Evolutionary conservation across 345 rosid genomes (phyloP).

Genomic region (Aurinia saxatilis): DNA sequence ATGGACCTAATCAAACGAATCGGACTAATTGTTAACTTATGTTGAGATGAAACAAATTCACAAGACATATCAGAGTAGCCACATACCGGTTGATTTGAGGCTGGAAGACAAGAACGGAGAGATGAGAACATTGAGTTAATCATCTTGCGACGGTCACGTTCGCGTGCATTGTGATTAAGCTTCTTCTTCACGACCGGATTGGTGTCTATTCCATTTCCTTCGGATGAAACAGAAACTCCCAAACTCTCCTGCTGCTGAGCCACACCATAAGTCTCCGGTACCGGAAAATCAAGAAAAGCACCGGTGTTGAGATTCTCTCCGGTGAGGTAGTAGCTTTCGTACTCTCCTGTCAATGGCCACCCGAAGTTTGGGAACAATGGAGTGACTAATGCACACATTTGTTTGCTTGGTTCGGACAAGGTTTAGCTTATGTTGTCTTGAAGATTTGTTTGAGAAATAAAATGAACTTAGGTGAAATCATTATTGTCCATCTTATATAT

Average conservation of each 20-base stretch:
- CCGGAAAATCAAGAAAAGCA: constrained; percentile 21
- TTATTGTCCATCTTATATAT: not conserved
- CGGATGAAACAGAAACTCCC: constrained; percentile 15
- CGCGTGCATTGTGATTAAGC: constrained; percentile 71
- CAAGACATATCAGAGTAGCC: not conserved
- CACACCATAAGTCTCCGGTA: constrained; percentile 22
- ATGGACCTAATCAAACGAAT: too few relatives aligned
- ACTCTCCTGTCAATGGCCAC: constrained; percentile 25
- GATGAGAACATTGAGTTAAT: constrained; percentile 48
- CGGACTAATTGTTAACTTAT: too few relatives aligned
- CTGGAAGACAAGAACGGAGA: too few relatives aligned
- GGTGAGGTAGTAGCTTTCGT: constrained; percentile 18
- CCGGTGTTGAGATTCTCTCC: constrained; percentile 11
- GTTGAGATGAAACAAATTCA: too few relatives aligned
- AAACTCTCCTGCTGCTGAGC: not conserved
- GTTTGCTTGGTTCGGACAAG: not conserved
- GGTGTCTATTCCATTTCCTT: constrained; percentile 12
- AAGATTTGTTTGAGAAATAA: too few relatives aligned
- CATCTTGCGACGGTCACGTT: constrained; percentile 57
- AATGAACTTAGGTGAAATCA: constrained; percentile 5
- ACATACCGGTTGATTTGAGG: constrained; percentile 37
- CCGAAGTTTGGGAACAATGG: constrained; percentile 27
- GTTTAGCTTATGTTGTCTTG: not conserved
- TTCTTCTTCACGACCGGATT: constrained; percentile 33
- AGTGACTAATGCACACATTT: constrained; percentile 31